These are phyloP conservation scores for Pouteria glomerata DNA, from an alignment of 148 eudicot genomes.

Conservation along the genomic window DNA sequence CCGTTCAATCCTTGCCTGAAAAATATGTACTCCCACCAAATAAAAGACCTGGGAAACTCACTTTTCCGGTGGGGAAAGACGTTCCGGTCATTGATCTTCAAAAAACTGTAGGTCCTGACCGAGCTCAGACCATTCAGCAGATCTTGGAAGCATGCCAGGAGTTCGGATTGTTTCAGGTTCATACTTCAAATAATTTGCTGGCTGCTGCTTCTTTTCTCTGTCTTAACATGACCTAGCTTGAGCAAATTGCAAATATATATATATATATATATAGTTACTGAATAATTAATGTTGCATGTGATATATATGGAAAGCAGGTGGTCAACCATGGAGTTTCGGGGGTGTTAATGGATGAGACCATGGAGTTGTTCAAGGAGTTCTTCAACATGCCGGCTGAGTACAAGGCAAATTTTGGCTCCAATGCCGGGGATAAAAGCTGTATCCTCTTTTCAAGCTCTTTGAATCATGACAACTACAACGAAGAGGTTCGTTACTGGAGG, in stretches of 20 bases:
- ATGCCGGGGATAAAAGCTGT: slow-evolving; percentile 17
- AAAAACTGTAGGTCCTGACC: slow-evolving; percentile 1
- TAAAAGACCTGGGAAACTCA: slow-evolving; percentile 27
- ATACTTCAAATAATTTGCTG: no score
- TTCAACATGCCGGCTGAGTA: slow-evolving; percentile 36
- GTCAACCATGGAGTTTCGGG: slow-evolving; percentile 43
- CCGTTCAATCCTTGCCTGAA: slow-evolving; percentile 23
- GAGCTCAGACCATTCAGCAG: slow-evolving; percentile 8
- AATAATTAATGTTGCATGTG: no score
- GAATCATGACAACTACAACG: slow-evolving; percentile 26
- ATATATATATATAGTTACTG: no score
- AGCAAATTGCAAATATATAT: no score
- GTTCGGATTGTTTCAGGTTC: slow-evolving; percentile 37
- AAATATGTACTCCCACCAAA: slow-evolving; percentile 19
- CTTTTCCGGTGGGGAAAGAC: slow-evolving; percentile 10
- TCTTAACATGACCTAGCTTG: no score
- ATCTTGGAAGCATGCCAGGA: slow-evolving; percentile 31
- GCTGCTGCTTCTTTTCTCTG: no score
- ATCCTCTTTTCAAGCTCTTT: slow-evolving; percentile 41
- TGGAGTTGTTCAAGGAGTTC: slow-evolving; percentile 31
- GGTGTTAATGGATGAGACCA: slow-evolving; percentile 22
- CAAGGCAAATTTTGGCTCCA: slow-evolving; percentile 22
- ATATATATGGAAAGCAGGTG: no score
- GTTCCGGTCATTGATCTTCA: slow-evolving; percentile 27
- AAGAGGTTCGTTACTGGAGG: slow-evolving; percentile 43